Evolutionary conservation across 495 filamentous ascomycete genomes (phyloP), one percentile per base, ranked within the genome.

Genomic region (Penicillium cataractarum): DNA sequence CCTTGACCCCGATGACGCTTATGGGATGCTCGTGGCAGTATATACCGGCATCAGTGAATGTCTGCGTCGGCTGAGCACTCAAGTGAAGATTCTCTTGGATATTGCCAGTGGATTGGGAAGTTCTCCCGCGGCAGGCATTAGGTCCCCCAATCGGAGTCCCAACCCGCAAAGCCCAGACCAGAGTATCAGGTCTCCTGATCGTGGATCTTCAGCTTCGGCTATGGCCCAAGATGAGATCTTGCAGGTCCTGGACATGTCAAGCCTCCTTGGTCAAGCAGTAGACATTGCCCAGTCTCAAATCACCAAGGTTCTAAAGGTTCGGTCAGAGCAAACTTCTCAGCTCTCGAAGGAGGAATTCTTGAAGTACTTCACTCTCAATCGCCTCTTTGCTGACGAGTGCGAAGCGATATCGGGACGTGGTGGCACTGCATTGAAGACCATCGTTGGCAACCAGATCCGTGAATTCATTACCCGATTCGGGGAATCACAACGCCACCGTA

Each of bases 71-170:
- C 76, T 98, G 12, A 88, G 90, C 39, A 91, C 92, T 4, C 95
- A 99, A 68, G 90, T 93, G 22, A 99, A 99, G 74, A 87, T 98
- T 21, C 77, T 99, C n/a, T 81, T 99, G 19, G 95, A 99, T 72
- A 90, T 97, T 35, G 96, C 93, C 2, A 97, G 93, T 69, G 88
- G 88, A 9, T 80, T 94, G 44, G 81, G 82, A 35, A 74, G 62
- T 29, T 65, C 75, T n/a, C 64, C 73, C 7, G 56, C 70, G 1
- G 66, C 64, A 29, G 62, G 67, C 22, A 49, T 69, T 27, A 82
- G 74, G 55, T 86, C 84, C 10, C 79, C 83, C 1, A 68, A 74
- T 15, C 76, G 75, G 51, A 85, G 82, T 58, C 84, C 85, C 7
- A 77, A 75, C 29, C 58, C 70, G 13, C 69, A 67, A 17, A 68